Base-by-base conservation (phyloP, 441 rosid species). In the Corymbia citriodora region DNA sequence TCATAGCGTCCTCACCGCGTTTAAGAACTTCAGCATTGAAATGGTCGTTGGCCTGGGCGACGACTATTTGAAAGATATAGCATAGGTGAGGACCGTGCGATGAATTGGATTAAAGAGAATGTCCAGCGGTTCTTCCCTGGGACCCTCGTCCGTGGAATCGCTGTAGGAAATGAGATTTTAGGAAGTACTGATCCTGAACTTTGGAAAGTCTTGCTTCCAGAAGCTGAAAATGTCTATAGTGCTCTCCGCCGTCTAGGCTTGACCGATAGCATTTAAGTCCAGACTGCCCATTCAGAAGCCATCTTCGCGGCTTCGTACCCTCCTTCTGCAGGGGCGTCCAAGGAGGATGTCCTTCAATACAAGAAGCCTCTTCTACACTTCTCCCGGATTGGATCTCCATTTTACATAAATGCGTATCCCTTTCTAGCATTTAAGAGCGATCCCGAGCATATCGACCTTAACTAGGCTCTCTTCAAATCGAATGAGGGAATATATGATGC, bases 381-480 rank as follows among this genome's bases (percentile, higher is more conserved):
- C 82, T 92, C 92, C 9, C 94, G 92, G 89, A 96, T 94, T 31
- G 94, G 93, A 59, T 96, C 99, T 23, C 97, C 98, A 1, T 98
- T 98, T 90, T 96, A 95, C 94, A 96, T 97, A 8, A 98, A 98
- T 23, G 98, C 99, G 3, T 98, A 98, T 88, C 99, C 99, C 21
- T 97, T 98, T 89, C 94, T 98, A 17, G 99, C 99, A 55, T 98
- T 97, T 91, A 97, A 97, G 95, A 94, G 92, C 8, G 98, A 97
- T 88, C 95, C 99, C 19, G 94, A 92, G 90, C 95, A 93, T 45
- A 97, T 97, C 48, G 97, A 97, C 93, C 11, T 98, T 2, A 96
- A 96, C 25, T 98, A 98, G 63, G 99, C 99, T 25, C 94, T 96
- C 57, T 98, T 98, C 93, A 88, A 95, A 87, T 90, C 93, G 25